These are phyloP conservation scores for Erodium moschatum DNA, from an alignment of 441 rosid genomes.

Conservation along the genomic window DNA sequence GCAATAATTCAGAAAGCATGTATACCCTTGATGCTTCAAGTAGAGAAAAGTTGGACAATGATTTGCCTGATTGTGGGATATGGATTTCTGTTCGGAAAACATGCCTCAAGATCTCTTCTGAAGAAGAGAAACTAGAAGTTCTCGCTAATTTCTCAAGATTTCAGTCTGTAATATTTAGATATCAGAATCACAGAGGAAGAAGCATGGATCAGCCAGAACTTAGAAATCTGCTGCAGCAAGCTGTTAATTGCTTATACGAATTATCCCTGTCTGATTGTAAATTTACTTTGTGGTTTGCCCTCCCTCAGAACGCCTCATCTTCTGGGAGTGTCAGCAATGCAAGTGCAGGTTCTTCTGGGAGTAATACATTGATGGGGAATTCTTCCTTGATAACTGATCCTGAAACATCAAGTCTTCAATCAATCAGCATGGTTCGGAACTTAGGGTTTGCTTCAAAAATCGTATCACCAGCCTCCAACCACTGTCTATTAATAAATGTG, in stretches of 20 bases:
- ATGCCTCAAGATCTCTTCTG: constrained; percentile 38
- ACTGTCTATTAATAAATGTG: constrained; percentile 42
- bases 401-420: constrained; percentile 15
- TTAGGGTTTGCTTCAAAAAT: constrained; percentile 34
- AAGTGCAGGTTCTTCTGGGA: constrained; percentile 25
- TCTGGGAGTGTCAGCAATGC: constrained; percentile 26
- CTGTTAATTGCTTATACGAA: constrained; percentile 55
- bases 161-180: constrained; percentile 45
- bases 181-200: constrained; percentile 36
- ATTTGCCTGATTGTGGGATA: constrained; percentile 40
- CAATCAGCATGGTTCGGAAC: constrained; percentile 33
- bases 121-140: constrained; percentile 43
- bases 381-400: constrained; percentile 28
- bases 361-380: constrained; percentile 24
- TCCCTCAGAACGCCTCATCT: constrained; percentile 31
- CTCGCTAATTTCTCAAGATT: constrained; percentile 38
- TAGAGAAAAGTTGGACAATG: constrained; percentile 24
- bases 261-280: constrained; percentile 49
- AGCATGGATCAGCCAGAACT: constrained; percentile 35
- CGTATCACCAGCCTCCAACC: constrained; percentile 28
- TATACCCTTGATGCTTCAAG: constrained; percentile 30
- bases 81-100: constrained; percentile 51
- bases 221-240: constrained; percentile 33
- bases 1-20: constrained; percentile 27
- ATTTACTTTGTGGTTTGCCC: constrained; percentile 40